phyloP scores from a whole-genome alignment of 345 rosid genomes.

The Euphorbia lathyris region DNA sequence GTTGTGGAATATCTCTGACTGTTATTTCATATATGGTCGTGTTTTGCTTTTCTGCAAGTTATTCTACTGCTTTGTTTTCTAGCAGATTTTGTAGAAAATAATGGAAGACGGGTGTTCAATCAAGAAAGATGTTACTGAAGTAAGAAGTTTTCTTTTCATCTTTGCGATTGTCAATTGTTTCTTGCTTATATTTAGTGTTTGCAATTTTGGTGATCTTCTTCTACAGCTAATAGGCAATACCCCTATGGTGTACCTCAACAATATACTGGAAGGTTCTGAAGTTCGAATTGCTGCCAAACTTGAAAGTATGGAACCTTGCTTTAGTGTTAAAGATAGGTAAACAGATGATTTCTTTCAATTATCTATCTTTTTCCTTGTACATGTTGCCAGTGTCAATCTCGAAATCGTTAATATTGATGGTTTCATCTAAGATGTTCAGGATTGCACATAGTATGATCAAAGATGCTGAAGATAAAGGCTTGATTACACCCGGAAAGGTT shows the following conservation, averaged over 20 bases:
- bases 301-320: conserved; percentile 77
- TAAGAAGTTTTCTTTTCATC: not conserved
- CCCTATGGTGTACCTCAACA: conserved; percentile 79
- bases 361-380: not conserved
- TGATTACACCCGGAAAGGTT: conserved; percentile 17
- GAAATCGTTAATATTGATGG: not conserved
- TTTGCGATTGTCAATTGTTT: not conserved
- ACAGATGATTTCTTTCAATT: not conserved
- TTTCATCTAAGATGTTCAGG: not conserved
- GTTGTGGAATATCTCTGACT: not conserved
- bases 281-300: conserved; percentile 83
- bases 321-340: conserved; percentile 82
- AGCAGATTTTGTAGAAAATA: conserved; percentile 11
- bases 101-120: conserved; percentile 16
- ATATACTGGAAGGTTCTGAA: conserved; percentile 64
- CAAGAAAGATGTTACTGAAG: conserved; percentile 20
- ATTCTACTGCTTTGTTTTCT: not conserved
- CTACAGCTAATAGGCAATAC: conserved; percentile 76
- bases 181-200: not conserved
- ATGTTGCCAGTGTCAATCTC: not conserved
- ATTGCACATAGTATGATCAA: conserved; percentile 19
- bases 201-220: not conserved
- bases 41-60: not conserved
- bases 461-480: conserved; percentile 23
- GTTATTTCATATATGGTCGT: not conserved